phyloP scores from a whole-genome alignment of 495 filamentous ascomycete species.

The Penicillium macrosclerotiorum region DNA sequence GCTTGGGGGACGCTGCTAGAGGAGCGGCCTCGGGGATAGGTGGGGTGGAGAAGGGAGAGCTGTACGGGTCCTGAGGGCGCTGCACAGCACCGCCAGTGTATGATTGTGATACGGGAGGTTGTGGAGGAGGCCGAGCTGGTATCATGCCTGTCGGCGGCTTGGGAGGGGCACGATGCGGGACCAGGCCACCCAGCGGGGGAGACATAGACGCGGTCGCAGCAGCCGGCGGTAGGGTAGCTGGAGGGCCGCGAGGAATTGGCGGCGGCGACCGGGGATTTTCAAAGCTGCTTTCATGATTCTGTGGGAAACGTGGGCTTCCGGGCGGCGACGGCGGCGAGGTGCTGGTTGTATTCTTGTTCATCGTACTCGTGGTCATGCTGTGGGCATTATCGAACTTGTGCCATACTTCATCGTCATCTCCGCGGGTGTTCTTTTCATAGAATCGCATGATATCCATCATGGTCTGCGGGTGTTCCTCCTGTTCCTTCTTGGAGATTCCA shows the following conservation, averaged over 20 bases:
- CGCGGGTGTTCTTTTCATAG: slow-evolving; percentile 88
- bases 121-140: slow-evolving; percentile 48
- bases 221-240: slow-evolving; percentile 13
- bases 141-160: slow-evolving; percentile 41
- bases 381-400: slow-evolving; percentile 92
- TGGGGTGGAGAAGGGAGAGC: slow-evolving; percentile 29
- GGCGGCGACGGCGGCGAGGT: slow-evolving; percentile 65
- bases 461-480: slow-evolving; percentile 90
- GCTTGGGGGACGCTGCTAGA: slow-evolving; percentile 52
- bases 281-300: slow-evolving; percentile 89
- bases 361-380: no score
- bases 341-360: slow-evolving; percentile 41
- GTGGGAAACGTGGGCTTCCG: slow-evolving; percentile 87
- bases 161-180: slow-evolving; percentile 44
- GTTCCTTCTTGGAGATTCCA: slow-evolving; percentile 93
- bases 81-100: slow-evolving; percentile 19
- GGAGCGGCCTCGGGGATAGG: slow-evolving; percentile 50
- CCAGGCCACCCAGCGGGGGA: slow-evolving; percentile 33
- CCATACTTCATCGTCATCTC: slow-evolving; percentile 82
- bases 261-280: slow-evolving; percentile 94
- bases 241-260: slow-evolving; percentile 68
- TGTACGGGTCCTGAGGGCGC: slow-evolving; percentile 26
- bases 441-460: slow-evolving; percentile 94
- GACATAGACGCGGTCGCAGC: slow-evolving; percentile 27
- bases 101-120: slow-evolving; percentile 41